Evolutionary conservation across 2,329 filamentous ascomycete species (phyloP), one percentile per base, ranked within the genome.

Genomic region (Ceratocystis eucalypticola): DNA sequence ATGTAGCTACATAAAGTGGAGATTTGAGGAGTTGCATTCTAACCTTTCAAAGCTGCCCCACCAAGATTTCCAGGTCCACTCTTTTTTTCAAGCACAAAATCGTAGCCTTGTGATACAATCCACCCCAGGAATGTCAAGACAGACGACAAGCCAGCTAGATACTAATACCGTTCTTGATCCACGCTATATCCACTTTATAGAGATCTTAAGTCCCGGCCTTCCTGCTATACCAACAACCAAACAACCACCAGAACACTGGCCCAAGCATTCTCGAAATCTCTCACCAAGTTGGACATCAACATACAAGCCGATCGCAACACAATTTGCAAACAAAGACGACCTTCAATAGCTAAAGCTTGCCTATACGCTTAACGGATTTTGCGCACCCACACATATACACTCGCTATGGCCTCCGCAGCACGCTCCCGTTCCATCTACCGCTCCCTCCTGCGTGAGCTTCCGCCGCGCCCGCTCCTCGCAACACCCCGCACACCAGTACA

Each of bases 361-460:
- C 30, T 7, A 33, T 7, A 33, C 30, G 30, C 30, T 15, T 12
- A 12, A 15, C 10, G 4, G 4, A 41, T 4, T 1, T 15, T 44
- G 57, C 17, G 41, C 12, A 62, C 20, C 53, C 37, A 61, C 45
- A 62, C 62, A 37, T 41, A 45, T 28, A 48, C 55, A 8, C 8
- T 12, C 55, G 41, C 33, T 25, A 67, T 74, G 71, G 72, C 77
- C 1, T 75, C 74, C 8, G 75, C 80, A 69, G 74, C 82, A 50
- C 78, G 79, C 48, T 74, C 89, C 53, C 89, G 90, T 72, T 85
- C 90, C 45, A 82, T 96, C 73, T 97, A 97, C 82, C 89, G 93
- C 72, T 83, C 87, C 53, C 81, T 96, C 73, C 85, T 97, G 66
- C 91, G 93, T 75, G 91, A 96, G 78, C 85, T 96, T 7, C 93